Conservation (phyloP, 164 flowering plant genomes). For the Vitis cinerea region DNA sequence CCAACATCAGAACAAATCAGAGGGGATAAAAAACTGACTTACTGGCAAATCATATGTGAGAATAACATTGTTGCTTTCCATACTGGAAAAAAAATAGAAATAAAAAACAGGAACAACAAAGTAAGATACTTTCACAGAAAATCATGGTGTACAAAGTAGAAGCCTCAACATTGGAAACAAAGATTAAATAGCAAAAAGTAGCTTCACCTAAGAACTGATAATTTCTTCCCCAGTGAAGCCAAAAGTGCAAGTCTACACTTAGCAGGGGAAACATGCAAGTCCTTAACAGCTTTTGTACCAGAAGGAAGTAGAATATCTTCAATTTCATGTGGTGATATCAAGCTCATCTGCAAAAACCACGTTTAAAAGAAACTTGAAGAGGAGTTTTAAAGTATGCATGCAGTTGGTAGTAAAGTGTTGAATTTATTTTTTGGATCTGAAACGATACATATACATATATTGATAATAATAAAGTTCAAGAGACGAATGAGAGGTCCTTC, state of each 20-base stretch:
- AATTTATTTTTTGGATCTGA: background rate
- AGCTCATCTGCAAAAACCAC: conserved; percentile 55
- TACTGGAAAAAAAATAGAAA: conserved; percentile 41
- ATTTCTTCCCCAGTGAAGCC: conserved; percentile 76
- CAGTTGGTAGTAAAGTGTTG: too few species aligned
- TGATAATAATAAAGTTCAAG: background rate
- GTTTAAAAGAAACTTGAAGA: background rate
- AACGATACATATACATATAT: background rate
- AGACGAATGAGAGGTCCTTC: background rate
- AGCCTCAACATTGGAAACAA: background rate
- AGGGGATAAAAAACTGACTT: conserved; percentile 16
- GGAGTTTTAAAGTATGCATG: background rate
- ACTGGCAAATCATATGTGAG: conserved; percentile 80
- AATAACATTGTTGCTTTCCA: conserved; percentile 69
- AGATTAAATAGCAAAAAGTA: background rate
- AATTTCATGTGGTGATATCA: conserved; percentile 61
- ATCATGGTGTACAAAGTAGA: background rate
- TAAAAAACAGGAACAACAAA: conserved; percentile 1
- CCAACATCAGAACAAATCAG: background rate
- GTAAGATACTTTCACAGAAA: background rate
- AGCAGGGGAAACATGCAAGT: conserved; percentile 50
- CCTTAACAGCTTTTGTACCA: conserved; percentile 56
- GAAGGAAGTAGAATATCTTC: conserved; percentile 67
- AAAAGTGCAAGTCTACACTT: conserved; percentile 46
- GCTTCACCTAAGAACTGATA: conserved; percentile 71